phyloP scores from a whole-genome alignment of 2,329 filamentous ascomycete genomes.

The Cryphonectria carpinicola region DNA sequence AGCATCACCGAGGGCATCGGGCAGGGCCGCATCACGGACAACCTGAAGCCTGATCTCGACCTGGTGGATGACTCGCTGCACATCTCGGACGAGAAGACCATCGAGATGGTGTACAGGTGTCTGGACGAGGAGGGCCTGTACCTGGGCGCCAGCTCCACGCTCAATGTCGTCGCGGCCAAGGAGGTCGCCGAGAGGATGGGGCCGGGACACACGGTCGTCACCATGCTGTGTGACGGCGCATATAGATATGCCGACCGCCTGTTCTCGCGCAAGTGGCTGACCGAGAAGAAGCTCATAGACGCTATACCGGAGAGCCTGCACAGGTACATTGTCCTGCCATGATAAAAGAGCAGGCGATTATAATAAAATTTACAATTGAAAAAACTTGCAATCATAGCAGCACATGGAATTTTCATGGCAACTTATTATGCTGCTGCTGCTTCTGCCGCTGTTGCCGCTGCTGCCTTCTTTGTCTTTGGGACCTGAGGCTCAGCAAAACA shows the following conservation, averaged over 20 bases:
- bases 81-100: conserved; percentile 90
- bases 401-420: conserved; percentile 11
- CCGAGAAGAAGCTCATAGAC: conserved; percentile 78
- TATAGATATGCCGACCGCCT: conserved; percentile 94
- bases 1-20: conserved; percentile 98
- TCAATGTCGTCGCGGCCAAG: conserved; percentile 95
- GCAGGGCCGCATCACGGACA: conserved; percentile 95
- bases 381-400: neutral
- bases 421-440: neutral
- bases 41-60: conserved; percentile 81
- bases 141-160: conserved; percentile 86
- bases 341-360: conserved; percentile 29
- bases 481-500: conserved; percentile 35
- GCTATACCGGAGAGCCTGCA: conserved; percentile 83
- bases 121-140: conserved; percentile 96
- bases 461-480: conserved; percentile 15
- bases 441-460: too few relatives aligned
- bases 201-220: conserved; percentile 87
- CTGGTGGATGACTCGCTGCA: conserved; percentile 82
- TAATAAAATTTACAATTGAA: conserved; percentile 20
- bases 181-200: conserved; percentile 92
- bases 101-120: conserved; percentile 97
- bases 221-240: conserved; percentile 93
- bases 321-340: conserved; percentile 94
- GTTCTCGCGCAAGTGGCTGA: conserved; percentile 90